Conservation (phyloP, 1,284 basidiomycete species). For the Flammula alnicola region DNA sequence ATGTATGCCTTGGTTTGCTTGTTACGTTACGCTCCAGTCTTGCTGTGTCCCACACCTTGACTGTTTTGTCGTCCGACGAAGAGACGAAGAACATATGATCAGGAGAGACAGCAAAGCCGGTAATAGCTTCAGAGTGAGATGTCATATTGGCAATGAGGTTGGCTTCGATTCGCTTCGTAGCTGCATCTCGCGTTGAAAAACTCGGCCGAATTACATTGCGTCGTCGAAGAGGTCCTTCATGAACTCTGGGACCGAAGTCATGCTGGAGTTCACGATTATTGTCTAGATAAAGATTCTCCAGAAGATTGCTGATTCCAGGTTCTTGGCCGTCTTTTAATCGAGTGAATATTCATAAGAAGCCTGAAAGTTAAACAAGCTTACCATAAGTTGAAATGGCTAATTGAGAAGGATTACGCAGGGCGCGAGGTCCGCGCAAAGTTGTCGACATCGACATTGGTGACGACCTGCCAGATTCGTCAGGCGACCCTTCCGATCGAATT, state of each 20-base stretch:
- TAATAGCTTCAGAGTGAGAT: conserved; percentile 83
- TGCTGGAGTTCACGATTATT: conserved; percentile 82
- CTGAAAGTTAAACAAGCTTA: conserved; percentile 36
- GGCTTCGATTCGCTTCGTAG: conserved; percentile 66
- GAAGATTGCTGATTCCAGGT: conserved; percentile 80
- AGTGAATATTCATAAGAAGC: conserved; percentile 9
- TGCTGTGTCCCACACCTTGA: conserved; percentile 57
- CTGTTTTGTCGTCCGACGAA: conserved; percentile 82
- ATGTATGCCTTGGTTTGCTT: conserved; percentile 77
- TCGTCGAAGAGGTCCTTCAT: conserved; percentile 77
- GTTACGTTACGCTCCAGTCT: conserved; percentile 54
- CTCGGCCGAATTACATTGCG: conserved; percentile 72
- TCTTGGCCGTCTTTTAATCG: conserved; percentile 76
- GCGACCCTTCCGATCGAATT: conserved; percentile 63
- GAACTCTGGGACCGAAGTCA: conserved; percentile 89
- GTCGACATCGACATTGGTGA: conserved; percentile 68
- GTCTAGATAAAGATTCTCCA: conserved; percentile 91
- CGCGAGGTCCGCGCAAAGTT: conserved; percentile 51
- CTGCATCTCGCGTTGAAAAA: conserved; percentile 62
- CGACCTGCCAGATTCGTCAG: conserved; percentile 69
- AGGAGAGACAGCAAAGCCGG: conserved; percentile 85
- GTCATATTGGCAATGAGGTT: conserved; percentile 85
- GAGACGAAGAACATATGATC: conserved; percentile 96
- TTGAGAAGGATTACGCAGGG: conserved; percentile 49
- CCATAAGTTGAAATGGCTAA: conserved; percentile 74